These are phyloP conservation scores for Casuarina cunninghamiana DNA, from an alignment of 306 rosid genomes.

Conservation along the genomic window DNA sequence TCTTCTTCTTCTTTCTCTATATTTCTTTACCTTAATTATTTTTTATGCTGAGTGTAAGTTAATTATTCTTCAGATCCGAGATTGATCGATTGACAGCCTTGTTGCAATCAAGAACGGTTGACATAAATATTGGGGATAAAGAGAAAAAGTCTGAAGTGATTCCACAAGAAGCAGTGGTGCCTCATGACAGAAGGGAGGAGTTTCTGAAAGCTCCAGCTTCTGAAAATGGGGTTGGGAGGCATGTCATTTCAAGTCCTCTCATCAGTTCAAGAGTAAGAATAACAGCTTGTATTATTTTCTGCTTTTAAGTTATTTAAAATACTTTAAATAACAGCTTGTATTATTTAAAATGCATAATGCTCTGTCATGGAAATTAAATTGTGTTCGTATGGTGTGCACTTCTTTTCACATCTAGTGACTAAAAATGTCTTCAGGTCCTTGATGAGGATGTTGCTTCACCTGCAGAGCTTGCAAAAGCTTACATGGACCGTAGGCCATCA, in stretches of 20 bases:
- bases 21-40: background rate
- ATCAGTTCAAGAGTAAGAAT: constrained; percentile 53
- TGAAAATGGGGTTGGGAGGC: constrained; percentile 44
- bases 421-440: constrained; percentile 58
- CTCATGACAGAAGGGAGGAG: constrained; percentile 42
- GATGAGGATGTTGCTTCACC: constrained; percentile 83
- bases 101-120: constrained; percentile 68
- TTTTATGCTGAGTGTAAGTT: background rate
- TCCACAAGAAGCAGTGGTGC: constrained; percentile 34
- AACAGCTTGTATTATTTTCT: constrained; percentile 3
- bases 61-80: constrained; percentile 65
- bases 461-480: constrained; percentile 85
- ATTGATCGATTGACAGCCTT: constrained; percentile 82
- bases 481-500: constrained; percentile 81
- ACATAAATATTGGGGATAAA: constrained; percentile 44
- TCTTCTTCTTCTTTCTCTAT: background rate
- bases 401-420: constrained; percentile 31
- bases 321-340: constrained; percentile 6
- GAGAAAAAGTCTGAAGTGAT: constrained; percentile 43
- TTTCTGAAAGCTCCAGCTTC: constrained; percentile 32
- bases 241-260: constrained; percentile 43
- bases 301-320: constrained; percentile 8
- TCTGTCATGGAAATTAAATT: background rate
- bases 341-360: background rate
- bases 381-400: constrained; percentile 15